Base-by-base conservation (phyloP, 2,329 filamentous ascomycete genomes). In the Fusarium verticillioides region DNA sequence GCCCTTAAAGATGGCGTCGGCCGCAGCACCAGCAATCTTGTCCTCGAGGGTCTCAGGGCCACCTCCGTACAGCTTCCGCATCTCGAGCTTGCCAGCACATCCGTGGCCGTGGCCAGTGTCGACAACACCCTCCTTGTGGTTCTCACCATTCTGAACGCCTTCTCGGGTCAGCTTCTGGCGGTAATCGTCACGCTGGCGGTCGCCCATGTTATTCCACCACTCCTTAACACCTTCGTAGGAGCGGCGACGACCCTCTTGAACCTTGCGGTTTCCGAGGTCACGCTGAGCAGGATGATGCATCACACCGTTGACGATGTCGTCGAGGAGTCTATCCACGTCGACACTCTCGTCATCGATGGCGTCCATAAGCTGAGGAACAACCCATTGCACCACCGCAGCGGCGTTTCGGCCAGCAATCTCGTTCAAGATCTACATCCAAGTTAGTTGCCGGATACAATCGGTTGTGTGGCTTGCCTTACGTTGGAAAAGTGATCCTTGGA, bases 401-500 rank as follows among this genome's bases (percentile, higher is more conserved):
- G 95, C 94, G 67, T 95, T 90, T 78, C 92, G 92, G 63, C 95
- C 95, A 50, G 94, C 95, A 47, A 95, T 89, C 80, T 97, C 95
- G 80, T 98, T 98, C 67, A 98, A 88, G 37, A 95, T 86, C 85
- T 89, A 67, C 7, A 26, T 9, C 5, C 11, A 16, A 32, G 66
- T 75, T 30, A 66, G 58, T 47, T 9, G 34, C 15, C 13, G 4
- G 15, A n/a, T 11, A 28, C 3, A 43, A 28, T 40, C 11, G 43
- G 23, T 32, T 43, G 26, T 9, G 23, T 12, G 16, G 16, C 44
- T 28, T 9, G 28, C 77, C 86, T 83, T 81, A 92, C 86, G 79
- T 97, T 97, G 72, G 92, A 93, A 82, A 98, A 98, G 83, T 98
- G 95, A 78, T 98, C 95, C 85, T 98, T 98, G 66, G 94, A 95